phyloP scores from a whole-genome alignment of 345 rosid genomes.

The Pistacia vera region DNA sequence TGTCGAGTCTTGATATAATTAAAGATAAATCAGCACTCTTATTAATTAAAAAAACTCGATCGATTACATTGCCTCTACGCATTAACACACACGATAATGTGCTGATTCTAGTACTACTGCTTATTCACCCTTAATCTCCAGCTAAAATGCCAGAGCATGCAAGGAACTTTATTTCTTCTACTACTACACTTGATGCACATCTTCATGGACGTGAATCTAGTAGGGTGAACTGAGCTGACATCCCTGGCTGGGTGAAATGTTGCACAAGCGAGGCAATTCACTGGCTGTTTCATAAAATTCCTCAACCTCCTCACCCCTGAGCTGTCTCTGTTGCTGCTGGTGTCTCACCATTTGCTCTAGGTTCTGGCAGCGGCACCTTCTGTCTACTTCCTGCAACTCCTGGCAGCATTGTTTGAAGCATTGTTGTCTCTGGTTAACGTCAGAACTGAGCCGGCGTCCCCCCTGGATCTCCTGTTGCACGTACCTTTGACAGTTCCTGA shows the following conservation, averaged over 20 bases:
- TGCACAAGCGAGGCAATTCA: slow-evolving; percentile 24
- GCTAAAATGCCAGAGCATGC: not conserved
- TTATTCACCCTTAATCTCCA: not conserved
- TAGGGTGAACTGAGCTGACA: slow-evolving; percentile 15
- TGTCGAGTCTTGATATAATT: too few species aligned
- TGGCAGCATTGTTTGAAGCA: slow-evolving; percentile 30
- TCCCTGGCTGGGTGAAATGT: slow-evolving; percentile 4
- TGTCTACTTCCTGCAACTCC: slow-evolving; percentile 26
- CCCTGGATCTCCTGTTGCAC: slow-evolving; percentile 14
- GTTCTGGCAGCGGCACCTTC: slow-evolving; percentile 35
- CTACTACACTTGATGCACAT: not conserved
- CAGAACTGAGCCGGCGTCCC: not conserved
- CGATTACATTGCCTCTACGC: not conserved
- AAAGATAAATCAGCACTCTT: too few species aligned
- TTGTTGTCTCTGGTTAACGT: not conserved
- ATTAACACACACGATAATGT: slow-evolving; percentile 19
- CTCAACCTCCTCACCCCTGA: not conserved
- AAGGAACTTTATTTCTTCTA: slow-evolving; percentile 7
- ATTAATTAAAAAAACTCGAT: not conserved
- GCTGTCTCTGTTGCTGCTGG: slow-evolving; percentile 12
- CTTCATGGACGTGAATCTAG: not conserved
- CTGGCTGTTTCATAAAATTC: slow-evolving; percentile 6
- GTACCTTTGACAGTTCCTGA: slow-evolving; percentile 37
- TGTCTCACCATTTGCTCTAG: slow-evolving; percentile 9
- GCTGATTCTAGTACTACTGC: not conserved